phyloP scores from a whole-genome alignment of 2,329 filamentous ascomycete genomes.

The Colletotrichum australisinense region DNA sequence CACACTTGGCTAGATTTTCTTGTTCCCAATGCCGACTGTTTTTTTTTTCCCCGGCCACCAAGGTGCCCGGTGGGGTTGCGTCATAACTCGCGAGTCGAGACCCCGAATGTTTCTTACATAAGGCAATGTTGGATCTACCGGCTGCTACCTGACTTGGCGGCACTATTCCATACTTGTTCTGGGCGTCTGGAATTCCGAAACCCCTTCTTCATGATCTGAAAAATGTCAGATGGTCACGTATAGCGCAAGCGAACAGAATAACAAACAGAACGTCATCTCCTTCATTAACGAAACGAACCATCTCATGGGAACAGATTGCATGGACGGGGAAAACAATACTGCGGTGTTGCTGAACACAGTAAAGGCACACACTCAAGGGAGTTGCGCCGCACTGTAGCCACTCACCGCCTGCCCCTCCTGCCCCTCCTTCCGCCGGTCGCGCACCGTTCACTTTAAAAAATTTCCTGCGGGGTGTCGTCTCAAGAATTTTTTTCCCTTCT shows the following conservation, averaged over 20 bases:
- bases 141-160: not conserved
- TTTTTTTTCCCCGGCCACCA: not conserved
- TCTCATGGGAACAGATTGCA: not conserved
- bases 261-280: not conserved
- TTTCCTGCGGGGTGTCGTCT: slow-evolving; percentile 45
- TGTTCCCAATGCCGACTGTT: not conserved
- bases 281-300: not conserved
- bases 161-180: not conserved
- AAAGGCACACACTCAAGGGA: not conserved
- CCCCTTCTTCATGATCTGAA: not conserved
- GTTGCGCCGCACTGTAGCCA: slow-evolving; percentile 21
- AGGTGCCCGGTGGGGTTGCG: slow-evolving; percentile 11
- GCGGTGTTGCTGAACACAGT: slow-evolving; percentile 23
- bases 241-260: not conserved
- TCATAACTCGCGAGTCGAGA: slow-evolving; percentile 7
- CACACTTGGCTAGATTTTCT: not conserved
- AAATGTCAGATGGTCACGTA: not conserved
- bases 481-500: slow-evolving; percentile 53
- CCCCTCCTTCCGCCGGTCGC: slow-evolving; percentile 29
- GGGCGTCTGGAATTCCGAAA: not conserved
- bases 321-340: not conserved
- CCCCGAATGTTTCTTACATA: slow-evolving; percentile 7
- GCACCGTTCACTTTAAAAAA: slow-evolving; percentile 49
- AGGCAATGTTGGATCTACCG: not conserved
- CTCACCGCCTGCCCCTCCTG: slow-evolving; percentile 33